phyloP scores from a whole-genome alignment of 208 protist species.

The Tritrichomonas foetus region DNA sequence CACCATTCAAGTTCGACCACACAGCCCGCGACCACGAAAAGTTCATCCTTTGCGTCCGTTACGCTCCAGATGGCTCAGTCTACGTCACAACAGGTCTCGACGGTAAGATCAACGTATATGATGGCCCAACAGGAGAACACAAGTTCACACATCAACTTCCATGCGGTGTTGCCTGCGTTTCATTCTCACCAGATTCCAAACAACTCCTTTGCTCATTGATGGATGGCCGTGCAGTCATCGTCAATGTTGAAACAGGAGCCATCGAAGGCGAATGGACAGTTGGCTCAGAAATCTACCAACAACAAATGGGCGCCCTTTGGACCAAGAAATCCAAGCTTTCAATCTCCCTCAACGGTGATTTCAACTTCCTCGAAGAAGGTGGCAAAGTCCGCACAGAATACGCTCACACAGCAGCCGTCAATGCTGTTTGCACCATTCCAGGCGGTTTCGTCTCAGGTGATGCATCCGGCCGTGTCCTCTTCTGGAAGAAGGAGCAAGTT shows the following conservation, averaged over 20 bases:
- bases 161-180: not conserved
- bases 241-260: not conserved
- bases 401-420: not conserved
- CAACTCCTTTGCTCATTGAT: not conserved
- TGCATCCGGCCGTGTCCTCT: not conserved
- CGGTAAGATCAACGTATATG: not conserved
- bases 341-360: constrained; percentile 25
- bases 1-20: constrained; percentile 36
- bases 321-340: not conserved
- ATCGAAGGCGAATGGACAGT: not conserved
- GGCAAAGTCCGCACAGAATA: not conserved
- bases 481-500: not conserved
- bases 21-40: constrained; percentile 1
- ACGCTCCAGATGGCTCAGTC: constrained; percentile 19
- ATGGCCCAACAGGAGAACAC: not conserved
- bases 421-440: not conserved
- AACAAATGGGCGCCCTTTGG: not conserved
- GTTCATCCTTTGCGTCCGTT: constrained; percentile 26
- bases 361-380: constrained; percentile 15
- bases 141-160: not conserved
- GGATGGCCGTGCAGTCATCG: not conserved
- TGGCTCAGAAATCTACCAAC: not conserved
- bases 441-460: not conserved
- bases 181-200: constrained; percentile 25
- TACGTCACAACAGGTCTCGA: constrained; percentile 6